These are phyloP conservation scores for Avena sativa DNA, from an alignment of 176 grass and related monocot genomes.

Conservation along the genomic window DNA sequence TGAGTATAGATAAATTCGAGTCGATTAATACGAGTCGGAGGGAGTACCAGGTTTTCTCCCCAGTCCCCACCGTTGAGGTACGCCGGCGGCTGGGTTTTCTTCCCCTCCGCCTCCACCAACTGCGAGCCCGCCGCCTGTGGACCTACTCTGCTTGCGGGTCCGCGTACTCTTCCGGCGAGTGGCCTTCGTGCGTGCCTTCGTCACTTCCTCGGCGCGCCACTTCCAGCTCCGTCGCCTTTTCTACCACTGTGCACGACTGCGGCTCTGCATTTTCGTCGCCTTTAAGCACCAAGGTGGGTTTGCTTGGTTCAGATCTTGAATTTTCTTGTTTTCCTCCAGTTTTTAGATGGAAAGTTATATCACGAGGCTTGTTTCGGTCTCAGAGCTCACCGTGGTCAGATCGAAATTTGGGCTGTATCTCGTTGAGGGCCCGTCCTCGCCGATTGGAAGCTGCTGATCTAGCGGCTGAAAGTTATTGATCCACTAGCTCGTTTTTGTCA, in stretches of 20 bases:
- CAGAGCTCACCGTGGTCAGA: not conserved
- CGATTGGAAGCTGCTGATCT: not conserved
- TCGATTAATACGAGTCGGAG: no score
- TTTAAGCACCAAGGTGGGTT: not conserved
- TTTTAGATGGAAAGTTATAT: not conserved
- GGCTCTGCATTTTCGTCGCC: not conserved
- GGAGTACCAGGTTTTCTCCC: no score
- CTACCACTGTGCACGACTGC: not conserved
- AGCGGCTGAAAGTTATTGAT: not conserved
- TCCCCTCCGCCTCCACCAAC: not conserved
- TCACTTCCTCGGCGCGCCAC: not conserved
- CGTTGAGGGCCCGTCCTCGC: not conserved
- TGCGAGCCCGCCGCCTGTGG: not conserved
- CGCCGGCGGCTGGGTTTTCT: constrained; percentile 8
- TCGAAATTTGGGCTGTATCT: not conserved
- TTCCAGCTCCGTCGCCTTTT: not conserved
- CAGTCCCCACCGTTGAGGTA: not conserved
- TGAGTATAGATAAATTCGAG: no score
- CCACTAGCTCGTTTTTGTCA: not conserved
- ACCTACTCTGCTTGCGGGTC: not conserved
- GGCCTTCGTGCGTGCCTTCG: not conserved
- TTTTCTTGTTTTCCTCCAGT: not conserved
- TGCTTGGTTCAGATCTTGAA: not conserved
- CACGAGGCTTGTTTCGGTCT: not conserved
- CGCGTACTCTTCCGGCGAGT: not conserved